Evolutionary conservation across 139 green algal genomes (phyloP), one percentile per base, ranked within the genome.

Genomic region (Chlorella sp.): DNA sequence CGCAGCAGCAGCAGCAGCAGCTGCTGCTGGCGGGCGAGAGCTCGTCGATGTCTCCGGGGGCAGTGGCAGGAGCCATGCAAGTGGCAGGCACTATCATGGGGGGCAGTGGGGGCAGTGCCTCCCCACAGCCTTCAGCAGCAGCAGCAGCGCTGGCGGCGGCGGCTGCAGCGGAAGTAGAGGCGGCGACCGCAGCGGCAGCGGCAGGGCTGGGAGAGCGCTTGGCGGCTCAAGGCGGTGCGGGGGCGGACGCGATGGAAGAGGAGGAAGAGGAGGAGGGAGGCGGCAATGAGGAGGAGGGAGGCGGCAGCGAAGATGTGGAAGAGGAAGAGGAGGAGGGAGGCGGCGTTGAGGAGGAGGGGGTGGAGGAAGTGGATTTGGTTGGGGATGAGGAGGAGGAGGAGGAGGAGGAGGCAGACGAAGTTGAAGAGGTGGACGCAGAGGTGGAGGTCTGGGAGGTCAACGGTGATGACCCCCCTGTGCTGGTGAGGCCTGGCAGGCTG

Each of bases 41-140:
- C 68, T 68, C 68, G 11, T 3, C 28, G 2, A 66, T 39, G 11
- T 88, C 84, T 81, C 15, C 36, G 9, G 66, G 68, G 21, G 84
- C 68, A 16, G 84, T 66, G 66, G 66, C 40, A 48, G 68, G 14
- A 11, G 84, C 84, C 14, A 80, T 87, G 83, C 36, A 57, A 9
- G n/a, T 75, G 36, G 82, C 82, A 26, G 82, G 82, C 82, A 39
- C 28, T 16, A 36, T 87, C 34, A 87, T 87, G 82, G 82, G 82
- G 3, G 82, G 60, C 21, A 61, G 42, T 42, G 82, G 82, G 3
- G 82, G 60, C 21, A 61, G 42, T 42, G 37, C 3, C 26, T 40
- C 40, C 9, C 40, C 40, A 34, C 40, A 85, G 42, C 26, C 26
- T 22, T 42, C 28, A 19, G 40, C 42, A 11, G 40, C 79, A 28